These are phyloP conservation scores for Vinca minor DNA, from an alignment of 257 asterid species.

Conservation along the genomic window DNA sequence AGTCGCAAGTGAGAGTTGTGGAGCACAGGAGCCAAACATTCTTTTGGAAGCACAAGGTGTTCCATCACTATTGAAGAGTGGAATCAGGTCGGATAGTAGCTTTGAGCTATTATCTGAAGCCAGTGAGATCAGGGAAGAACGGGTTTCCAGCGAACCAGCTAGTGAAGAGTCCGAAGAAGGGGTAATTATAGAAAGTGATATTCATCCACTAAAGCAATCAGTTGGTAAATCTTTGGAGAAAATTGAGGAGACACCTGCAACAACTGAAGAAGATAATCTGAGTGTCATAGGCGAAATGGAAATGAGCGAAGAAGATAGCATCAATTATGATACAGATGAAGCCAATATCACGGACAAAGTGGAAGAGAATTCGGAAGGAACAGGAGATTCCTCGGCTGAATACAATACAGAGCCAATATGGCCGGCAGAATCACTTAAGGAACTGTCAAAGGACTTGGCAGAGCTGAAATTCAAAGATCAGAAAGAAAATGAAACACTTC, in stretches of 20 bases:
- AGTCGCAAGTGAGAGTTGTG: background rate
- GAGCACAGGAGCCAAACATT: no score
- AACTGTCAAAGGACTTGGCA: slow-evolving; percentile 3
- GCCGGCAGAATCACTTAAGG: slow-evolving; percentile 29
- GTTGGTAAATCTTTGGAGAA: background rate
- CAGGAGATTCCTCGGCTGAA: slow-evolving; percentile 30
- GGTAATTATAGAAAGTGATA: slow-evolving; percentile 10
- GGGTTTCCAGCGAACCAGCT: slow-evolving; percentile 12
- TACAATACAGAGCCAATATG: slow-evolving; percentile 31
- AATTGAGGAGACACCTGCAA: no score
- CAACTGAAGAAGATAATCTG: no score
- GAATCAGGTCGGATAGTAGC: no score
- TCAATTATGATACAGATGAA: slow-evolving; percentile 14
- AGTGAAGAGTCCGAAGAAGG: background rate
- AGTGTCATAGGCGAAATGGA: no score
- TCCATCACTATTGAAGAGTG: no score
- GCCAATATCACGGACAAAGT: slow-evolving; percentile 21
- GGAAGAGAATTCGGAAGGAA: slow-evolving; percentile 28
- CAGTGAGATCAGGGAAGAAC: slow-evolving; percentile 2
- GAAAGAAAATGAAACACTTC: slow-evolving; percentile 25
- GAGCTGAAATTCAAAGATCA: slow-evolving; percentile 17
- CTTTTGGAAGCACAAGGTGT: no score
- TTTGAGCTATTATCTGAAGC: no score
- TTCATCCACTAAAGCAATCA: background rate
- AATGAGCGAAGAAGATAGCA: slow-evolving; percentile 6